A percentile compares a stretch with the other conserved stretches of the same genome.
phyloP scores from a whole-genome alignment of 495 filamentous ascomycete genomes.

The Acidiella bohemica region DNA sequence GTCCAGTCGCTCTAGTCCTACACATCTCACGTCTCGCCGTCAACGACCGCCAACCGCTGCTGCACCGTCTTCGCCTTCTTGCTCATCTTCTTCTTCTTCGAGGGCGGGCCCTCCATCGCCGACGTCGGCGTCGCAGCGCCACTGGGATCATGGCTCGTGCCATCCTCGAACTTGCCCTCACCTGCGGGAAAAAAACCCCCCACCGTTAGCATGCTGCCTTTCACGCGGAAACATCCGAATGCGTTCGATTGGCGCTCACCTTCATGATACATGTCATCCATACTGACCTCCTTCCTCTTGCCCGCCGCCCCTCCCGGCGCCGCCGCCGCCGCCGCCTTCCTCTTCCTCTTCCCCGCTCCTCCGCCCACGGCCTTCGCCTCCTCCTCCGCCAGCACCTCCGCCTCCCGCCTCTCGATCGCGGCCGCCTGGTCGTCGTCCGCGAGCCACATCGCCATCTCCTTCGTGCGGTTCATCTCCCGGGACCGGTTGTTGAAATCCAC shows the following conservation, averaged over 20 bases:
- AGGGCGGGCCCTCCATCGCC: slow-evolving; percentile 35
- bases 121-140: slow-evolving; percentile 71
- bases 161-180: slow-evolving; percentile 87
- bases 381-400: slow-evolving; percentile 55
- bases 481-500: slow-evolving; percentile 90
- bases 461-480: slow-evolving; percentile 82
- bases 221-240: too few relatives aligned
- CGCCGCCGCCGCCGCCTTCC: slow-evolving; percentile 29
- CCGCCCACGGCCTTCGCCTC: slow-evolving; percentile 32
- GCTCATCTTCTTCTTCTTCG: slow-evolving; percentile 45
- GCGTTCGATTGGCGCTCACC: slow-evolving; percentile 45
- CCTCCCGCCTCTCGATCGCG: slow-evolving; percentile 77
- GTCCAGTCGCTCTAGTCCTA: too few relatives aligned
- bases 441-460: slow-evolving; percentile 94
- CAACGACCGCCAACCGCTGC: slow-evolving; percentile 74
- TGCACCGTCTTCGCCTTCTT: slow-evolving; percentile 87
- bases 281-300: slow-evolving; percentile 46
- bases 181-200: slow-evolving; percentile 42
- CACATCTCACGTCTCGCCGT: slow-evolving; percentile 41
- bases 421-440: slow-evolving; percentile 91
- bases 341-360: slow-evolving; percentile 56
- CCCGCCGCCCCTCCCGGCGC: slow-evolving; percentile 32
- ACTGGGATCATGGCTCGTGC: slow-evolving; percentile 54
- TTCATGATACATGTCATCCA: slow-evolving; percentile 98
- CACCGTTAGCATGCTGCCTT: too few relatives aligned